phyloP scores from a whole-genome alignment of 495 filamentous ascomycete species.

The Stereocaulon alpinum region DNA sequence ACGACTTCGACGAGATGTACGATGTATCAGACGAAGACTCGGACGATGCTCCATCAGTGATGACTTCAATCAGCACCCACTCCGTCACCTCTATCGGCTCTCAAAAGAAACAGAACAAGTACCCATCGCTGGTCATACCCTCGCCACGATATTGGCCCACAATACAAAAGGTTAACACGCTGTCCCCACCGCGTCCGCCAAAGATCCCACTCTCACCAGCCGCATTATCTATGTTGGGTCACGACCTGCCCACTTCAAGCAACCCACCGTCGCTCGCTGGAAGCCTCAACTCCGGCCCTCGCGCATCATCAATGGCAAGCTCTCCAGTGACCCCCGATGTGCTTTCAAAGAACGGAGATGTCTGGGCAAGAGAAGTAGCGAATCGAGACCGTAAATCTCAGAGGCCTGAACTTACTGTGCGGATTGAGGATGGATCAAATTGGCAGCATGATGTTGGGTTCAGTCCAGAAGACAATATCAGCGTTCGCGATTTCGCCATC shows the following conservation, averaged over 20 bases:
- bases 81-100: slow-evolving; percentile 32
- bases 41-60: slow-evolving; percentile 33
- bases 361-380: slow-evolving; percentile 26
- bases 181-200: slow-evolving; percentile 61
- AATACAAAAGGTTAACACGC: slow-evolving; percentile 41
- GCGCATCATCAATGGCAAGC: slow-evolving; percentile 52
- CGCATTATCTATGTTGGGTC: slow-evolving; percentile 54
- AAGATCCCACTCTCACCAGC: slow-evolving; percentile 71
- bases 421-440: slow-evolving; percentile 10
- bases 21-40: slow-evolving; percentile 71
- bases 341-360: slow-evolving; percentile 40
- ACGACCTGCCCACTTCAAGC: slow-evolving; percentile 59
- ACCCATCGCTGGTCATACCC: slow-evolving; percentile 67
- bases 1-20: slow-evolving; percentile 77
- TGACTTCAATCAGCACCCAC: slow-evolving; percentile 32
- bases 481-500: slow-evolving; percentile 17
- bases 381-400: slow-evolving; percentile 1
- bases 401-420: slow-evolving; percentile 9
- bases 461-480: slow-evolving; percentile 12
- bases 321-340: slow-evolving; percentile 72
- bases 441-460: slow-evolving; percentile 11
- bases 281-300: slow-evolving; percentile 74
- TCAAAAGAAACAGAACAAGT: slow-evolving; percentile 37
- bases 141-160: slow-evolving; percentile 48
- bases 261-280: slow-evolving; percentile 83